Base-by-base conservation (phyloP, 2,329 filamentous ascomycete genomes). In the Fusarium neocosmosporiellum region DNA sequence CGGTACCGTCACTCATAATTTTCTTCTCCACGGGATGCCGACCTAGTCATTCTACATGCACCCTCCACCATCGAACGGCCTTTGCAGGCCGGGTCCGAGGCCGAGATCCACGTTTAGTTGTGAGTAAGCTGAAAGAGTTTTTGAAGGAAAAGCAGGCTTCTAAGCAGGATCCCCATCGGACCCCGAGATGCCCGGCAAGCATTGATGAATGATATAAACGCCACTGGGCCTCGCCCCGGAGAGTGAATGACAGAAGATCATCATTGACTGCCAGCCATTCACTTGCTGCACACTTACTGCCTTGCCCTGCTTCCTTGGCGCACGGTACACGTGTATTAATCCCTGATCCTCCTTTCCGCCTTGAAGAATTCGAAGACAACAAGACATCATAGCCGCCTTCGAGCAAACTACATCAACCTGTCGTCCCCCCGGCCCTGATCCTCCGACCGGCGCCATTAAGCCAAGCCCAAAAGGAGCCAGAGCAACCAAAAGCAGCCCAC, bases 401-500 rank as follows among this genome's bases (percentile, higher is more conserved):
- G 37, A 59, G 31, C 50, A 59, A 33, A 36, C 46, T 65, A 59
- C 62, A 65, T 59, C 54, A 59, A 65, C 24, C 39, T 37, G 54
- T 46, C 33, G 41, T 50, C 33, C 55, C 54, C 62, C 62, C 62
- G 55, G 53, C 37, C 3, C 62, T 53, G 53, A 58, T 58, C 61
- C 22, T 22, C 53, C 50, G 53, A 58, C 37, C 39, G 39, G 39
- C 37, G 50, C 41, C 50, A 46, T 24, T 27, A 29, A 37, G 22
- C 39, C 54, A 69, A 22, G 27, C 63, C 67, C 71, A 50, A 59
- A 37, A 70, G 58, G 33, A 61, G 34, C 33, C 34, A 61, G 41
- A 61, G 55, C 46, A 63, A 63, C 61, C 71, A 24, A 74, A 73
- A 74, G 46, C 64, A 73, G 67, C 68, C 71, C 71, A 69, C 71